phyloP scores from a whole-genome alignment of 805 yeast species.

The Starmerella apis region DNA sequence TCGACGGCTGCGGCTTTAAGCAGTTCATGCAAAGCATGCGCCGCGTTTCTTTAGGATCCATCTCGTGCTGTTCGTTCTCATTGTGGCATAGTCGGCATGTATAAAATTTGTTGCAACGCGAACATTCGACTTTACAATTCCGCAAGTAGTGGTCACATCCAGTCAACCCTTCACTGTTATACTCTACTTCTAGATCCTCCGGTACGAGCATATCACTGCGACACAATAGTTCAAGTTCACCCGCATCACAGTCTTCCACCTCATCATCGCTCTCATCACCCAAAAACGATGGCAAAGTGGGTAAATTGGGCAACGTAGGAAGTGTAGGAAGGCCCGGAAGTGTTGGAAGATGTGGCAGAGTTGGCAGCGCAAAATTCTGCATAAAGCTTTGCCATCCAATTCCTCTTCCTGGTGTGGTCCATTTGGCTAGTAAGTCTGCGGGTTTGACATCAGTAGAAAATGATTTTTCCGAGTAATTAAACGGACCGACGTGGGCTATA shows the following conservation, averaged over 20 bases:
- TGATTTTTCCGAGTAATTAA: background rate
- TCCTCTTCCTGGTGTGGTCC: conserved; percentile 12
- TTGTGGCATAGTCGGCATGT: conserved; percentile 77
- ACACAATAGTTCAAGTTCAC: conserved; percentile 32
- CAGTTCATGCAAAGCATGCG: conserved; percentile 78
- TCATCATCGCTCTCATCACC: conserved; percentile 9
- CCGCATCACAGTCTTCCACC: conserved; percentile 12
- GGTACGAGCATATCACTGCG: conserved; percentile 31
- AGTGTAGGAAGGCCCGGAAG: background rate
- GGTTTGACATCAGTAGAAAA: conserved; percentile 5
- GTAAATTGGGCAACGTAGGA: background rate
- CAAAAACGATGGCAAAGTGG: conserved; percentile 11
- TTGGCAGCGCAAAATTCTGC: conserved; percentile 13
- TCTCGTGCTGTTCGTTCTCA: conserved; percentile 52
- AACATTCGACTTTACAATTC: conserved; percentile 74
- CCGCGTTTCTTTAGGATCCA: conserved; percentile 47
- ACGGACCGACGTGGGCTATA: background rate
- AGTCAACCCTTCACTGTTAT: conserved; percentile 37
- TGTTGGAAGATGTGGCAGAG: background rate
- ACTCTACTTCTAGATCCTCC: conserved; percentile 31
- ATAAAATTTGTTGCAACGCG: conserved; percentile 62
- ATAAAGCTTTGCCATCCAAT: conserved; percentile 16
- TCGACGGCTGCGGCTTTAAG: conserved; percentile 61
- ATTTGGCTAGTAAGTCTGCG: conserved; percentile 19
- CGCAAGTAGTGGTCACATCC: conserved; percentile 82